Percentiles rank a stretch among this genome's conserved stretches.
Conservation (phyloP, 1,284 basidiomycete species). For the Fomitopsis betulina region DNA sequence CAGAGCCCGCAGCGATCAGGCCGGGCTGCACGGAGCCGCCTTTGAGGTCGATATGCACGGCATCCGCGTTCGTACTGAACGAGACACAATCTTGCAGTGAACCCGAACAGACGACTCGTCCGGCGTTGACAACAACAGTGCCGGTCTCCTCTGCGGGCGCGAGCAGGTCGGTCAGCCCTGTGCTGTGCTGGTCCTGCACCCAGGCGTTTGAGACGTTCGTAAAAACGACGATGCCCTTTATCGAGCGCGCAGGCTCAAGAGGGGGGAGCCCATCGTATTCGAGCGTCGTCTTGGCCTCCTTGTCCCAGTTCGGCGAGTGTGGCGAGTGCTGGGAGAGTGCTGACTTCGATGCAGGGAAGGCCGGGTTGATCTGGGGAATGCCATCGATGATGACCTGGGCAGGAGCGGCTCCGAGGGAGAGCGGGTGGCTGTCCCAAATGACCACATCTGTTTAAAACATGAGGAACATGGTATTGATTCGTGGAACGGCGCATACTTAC, state of each 20-base stretch:
- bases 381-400: slow-evolving; percentile 74
- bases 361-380: slow-evolving; percentile 50
- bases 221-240: slow-evolving; percentile 46
- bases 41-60: slow-evolving; percentile 32
- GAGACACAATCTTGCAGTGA: slow-evolving; percentile 8
- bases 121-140: slow-evolving; percentile 31
- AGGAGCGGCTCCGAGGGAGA: slow-evolving; percentile 67
- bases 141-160: not conserved
- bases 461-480: not conserved
- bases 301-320: slow-evolving; percentile 53
- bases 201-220: slow-evolving; percentile 50
- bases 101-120: slow-evolving; percentile 18
- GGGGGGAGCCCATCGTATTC: slow-evolving; percentile 66
- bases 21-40: slow-evolving; percentile 46
- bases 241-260: slow-evolving; percentile 35
- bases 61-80: slow-evolving; percentile 27
- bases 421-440: slow-evolving; percentile 75
- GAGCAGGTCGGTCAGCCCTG: slow-evolving; percentile 8
- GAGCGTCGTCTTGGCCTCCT: slow-evolving; percentile 49
- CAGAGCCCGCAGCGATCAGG: slow-evolving; percentile 53
- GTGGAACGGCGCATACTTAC: slow-evolving; percentile 20
- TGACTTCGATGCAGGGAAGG: slow-evolving; percentile 44
- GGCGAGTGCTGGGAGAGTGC: slow-evolving; percentile 43
- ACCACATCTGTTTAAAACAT: slow-evolving; percentile 43
- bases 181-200: slow-evolving; percentile 16